A percentile compares a stretch with the other conserved stretches of the same genome.
phyloP scores from a whole-genome alignment of 164 flowering plant genomes.

The Amborella trichopoda region DNA sequence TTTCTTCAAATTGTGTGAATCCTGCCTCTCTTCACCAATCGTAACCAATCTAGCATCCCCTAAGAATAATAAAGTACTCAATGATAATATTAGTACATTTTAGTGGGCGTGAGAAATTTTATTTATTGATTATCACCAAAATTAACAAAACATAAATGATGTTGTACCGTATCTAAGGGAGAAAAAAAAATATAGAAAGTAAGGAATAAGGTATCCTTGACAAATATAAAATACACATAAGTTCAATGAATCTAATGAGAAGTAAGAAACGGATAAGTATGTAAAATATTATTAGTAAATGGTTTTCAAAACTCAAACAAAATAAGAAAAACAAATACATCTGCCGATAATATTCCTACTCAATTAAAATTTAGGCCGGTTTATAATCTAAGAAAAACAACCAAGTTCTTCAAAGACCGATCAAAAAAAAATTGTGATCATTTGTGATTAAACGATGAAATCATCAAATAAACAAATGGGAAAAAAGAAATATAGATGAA shows the following conservation, averaged over 20 bases:
- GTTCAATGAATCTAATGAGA: too few relatives aligned
- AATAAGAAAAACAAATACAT: too few relatives aligned
- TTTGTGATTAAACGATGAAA: not conserved
- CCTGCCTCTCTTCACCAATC: constrained; percentile 5
- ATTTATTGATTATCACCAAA: not conserved
- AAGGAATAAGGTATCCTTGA: constrained; percentile 1
- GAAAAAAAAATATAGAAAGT: not conserved
- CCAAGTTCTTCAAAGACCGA: not conserved
- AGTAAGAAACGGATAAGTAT: too few relatives aligned
- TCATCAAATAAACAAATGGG: too few relatives aligned
- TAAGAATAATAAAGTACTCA: not conserved
- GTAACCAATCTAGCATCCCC: constrained; percentile 10
- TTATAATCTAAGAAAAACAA: not conserved
- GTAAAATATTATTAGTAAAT: too few relatives aligned
- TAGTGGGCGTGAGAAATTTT: too few relatives aligned
- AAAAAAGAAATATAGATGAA: too few relatives aligned
- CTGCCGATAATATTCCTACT: too few relatives aligned
- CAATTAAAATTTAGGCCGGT: too few relatives aligned
- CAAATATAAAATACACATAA: too few relatives aligned
- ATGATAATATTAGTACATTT: too few relatives aligned
- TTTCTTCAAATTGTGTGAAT: constrained; percentile 5
- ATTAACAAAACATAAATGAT: not conserved
- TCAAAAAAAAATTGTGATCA: not conserved
- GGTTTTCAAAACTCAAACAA: too few relatives aligned
- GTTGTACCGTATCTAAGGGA: not conserved